These are phyloP conservation scores for Rhizopogon vesiculosus DNA, from an alignment of 768 basidiomycete species.

Conservation along the genomic window DNA sequence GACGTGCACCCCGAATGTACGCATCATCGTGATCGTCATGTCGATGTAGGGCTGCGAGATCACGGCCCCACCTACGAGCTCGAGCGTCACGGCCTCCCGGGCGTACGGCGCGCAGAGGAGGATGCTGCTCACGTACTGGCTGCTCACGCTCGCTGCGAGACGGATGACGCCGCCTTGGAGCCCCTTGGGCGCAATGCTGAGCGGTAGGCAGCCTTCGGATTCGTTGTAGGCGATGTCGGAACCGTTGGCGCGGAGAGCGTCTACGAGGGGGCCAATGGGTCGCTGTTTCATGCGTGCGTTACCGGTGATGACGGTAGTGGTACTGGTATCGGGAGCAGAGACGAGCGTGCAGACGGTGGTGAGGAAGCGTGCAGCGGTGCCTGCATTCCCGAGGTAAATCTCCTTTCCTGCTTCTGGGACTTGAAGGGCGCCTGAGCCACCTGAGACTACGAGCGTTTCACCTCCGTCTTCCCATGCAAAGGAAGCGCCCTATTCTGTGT, in stretches of 20 bases:
- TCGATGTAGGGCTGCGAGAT: constrained; percentile 99
- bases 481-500: constrained; percentile 63
- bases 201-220: constrained; percentile 79
- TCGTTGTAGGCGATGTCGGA: constrained; percentile 76
- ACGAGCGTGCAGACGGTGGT: constrained; percentile 95
- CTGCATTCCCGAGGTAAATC: constrained; percentile 94
- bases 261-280: constrained; percentile 92
- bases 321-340: constrained; percentile 32
- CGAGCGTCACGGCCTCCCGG: constrained; percentile 71
- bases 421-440: constrained; percentile 75
- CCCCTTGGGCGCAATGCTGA: constrained; percentile 79
- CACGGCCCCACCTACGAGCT: constrained; percentile 90
- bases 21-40: constrained; percentile 99
- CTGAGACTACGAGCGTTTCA: constrained; percentile 89
- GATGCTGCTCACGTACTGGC: constrained; percentile 97
- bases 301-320: constrained; percentile 83
- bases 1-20: constrained; percentile 80
- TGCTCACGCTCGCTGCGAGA: constrained; percentile 91
- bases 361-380: constrained; percentile 96
- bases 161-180: constrained; percentile 78
- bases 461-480: constrained; percentile 97
- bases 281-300: constrained; percentile 99
- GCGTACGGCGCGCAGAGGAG: constrained; percentile 97
- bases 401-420: constrained; percentile 80
- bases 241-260: constrained; percentile 81